phyloP scores from a whole-genome alignment of 805 yeast species.

The Sugiyamaella chiloensis region DNA sequence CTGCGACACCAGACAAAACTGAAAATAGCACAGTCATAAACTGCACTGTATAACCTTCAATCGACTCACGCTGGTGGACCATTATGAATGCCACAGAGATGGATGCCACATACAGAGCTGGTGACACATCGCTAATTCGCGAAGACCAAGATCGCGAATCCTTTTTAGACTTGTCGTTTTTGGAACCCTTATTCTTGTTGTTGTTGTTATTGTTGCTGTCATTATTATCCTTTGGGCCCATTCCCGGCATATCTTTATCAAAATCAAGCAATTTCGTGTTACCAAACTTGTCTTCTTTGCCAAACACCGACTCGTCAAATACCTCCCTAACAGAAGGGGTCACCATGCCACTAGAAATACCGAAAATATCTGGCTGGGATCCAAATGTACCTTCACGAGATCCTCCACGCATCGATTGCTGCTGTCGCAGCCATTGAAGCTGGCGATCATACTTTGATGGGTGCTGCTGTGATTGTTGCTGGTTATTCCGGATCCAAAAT shows the following conservation, averaged over 20 bases:
- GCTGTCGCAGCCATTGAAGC: conserved; percentile 8
- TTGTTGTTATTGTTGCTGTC: neutral
- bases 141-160: neutral
- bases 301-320: conserved; percentile 1
- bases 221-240: neutral
- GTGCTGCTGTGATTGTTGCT: no score
- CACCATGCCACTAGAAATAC: neutral
- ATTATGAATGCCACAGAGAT: conserved; percentile 21
- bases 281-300: no score
- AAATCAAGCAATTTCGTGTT: neutral
- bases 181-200: neutral
- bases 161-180: neutral
- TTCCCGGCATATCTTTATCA: neutral
- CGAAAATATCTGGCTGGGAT: conserved; percentile 5
- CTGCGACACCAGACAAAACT: conserved; percentile 10
- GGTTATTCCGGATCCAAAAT: conserved; percentile 1
- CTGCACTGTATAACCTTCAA: conserved; percentile 18
- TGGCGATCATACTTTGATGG: conserved; percentile 2
- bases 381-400: neutral
- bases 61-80: conserved; percentile 18
- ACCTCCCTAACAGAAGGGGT: conserved; percentile 6
- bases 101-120: conserved; percentile 21
- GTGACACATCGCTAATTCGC: conserved; percentile 14
- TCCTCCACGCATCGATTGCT: neutral
- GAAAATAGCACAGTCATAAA: conserved; percentile 16